phyloP scores from a whole-genome alignment of 192 early-diverging fungal genomes.

The Glomus cerebriforme region DNA sequence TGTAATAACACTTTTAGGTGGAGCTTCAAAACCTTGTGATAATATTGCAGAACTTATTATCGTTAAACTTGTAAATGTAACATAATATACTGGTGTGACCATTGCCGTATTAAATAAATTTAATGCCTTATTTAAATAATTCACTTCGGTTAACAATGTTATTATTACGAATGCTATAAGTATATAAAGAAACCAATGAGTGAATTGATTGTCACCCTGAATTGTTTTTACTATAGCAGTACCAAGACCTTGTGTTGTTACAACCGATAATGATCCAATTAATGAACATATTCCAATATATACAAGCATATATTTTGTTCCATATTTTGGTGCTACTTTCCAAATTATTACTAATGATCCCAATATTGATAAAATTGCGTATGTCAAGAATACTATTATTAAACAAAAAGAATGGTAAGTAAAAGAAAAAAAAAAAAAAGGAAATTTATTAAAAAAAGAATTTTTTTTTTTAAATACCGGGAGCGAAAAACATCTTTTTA shows the following conservation, averaged over 20 bases:
- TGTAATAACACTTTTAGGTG: constrained; percentile 37
- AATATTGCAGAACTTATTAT: constrained; percentile 65
- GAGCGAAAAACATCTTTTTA: constrained; percentile 58
- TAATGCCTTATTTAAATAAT: constrained; percentile 73
- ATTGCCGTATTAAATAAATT: constrained; percentile 71
- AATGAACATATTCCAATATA: constrained; percentile 56
- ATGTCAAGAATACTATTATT: constrained; percentile 50
- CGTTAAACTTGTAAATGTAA: constrained; percentile 70
- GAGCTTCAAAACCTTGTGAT: constrained; percentile 63
- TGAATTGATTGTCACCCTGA: constrained; percentile 59
- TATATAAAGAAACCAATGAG: constrained; percentile 68
- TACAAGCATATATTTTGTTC: constrained; percentile 55
- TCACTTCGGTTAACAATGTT: constrained; percentile 60
- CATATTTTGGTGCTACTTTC: constrained; percentile 60
- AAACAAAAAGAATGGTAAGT: neutral
- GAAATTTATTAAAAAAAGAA: neutral
- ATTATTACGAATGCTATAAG: constrained; percentile 57
- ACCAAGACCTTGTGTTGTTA: constrained; percentile 68
- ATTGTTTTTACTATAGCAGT: constrained; percentile 64
- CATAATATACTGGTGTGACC: constrained; percentile 78
- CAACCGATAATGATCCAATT: constrained; percentile 66
- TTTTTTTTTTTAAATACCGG: constrained; percentile 45
- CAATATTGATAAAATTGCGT: constrained; percentile 49
- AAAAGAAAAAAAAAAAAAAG: neutral
- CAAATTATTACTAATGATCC: constrained; percentile 49